These are phyloP conservation scores for Zea luxurians DNA, from an alignment of 176 grass and related monocot genomes.

Conservation along the genomic window DNA sequence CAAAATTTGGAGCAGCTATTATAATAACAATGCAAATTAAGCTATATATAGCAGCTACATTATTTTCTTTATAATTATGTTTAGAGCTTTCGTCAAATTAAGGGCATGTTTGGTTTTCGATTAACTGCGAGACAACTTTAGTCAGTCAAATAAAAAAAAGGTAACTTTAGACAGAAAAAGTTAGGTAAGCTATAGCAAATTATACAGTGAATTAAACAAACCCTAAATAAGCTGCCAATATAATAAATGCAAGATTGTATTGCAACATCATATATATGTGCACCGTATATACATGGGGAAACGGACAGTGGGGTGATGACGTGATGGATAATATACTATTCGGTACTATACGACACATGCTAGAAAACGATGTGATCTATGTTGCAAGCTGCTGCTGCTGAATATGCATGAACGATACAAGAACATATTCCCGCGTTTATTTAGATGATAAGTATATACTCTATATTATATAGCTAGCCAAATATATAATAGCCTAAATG, in stretches of 20 bases:
- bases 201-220: too few relatives aligned
- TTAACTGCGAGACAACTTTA: too few relatives aligned
- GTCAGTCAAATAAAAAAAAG: too few relatives aligned
- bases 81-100: background rate
- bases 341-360: conserved; percentile 26
- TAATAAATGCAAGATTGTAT: background rate
- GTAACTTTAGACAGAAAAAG: too few relatives aligned
- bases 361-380: conserved; percentile 33
- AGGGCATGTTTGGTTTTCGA: too few relatives aligned
- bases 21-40: background rate
- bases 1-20: background rate
- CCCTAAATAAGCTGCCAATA: background rate
- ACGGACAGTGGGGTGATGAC: conserved; percentile 5
- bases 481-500: background rate
- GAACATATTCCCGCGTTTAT: background rate
- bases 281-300: background rate
- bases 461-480: background rate
- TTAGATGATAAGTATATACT: background rate
- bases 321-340: conserved; percentile 19
- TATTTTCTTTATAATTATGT: background rate
- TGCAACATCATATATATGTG: background rate
- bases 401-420: conserved; percentile 4
- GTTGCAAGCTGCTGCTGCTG: conserved; percentile 24
- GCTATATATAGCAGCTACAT: background rate
- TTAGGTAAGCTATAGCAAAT: too few relatives aligned